Evolutionary conservation across 163 green algal species (phyloP).

Genomic region (Scenedesmus sp.): DNA sequence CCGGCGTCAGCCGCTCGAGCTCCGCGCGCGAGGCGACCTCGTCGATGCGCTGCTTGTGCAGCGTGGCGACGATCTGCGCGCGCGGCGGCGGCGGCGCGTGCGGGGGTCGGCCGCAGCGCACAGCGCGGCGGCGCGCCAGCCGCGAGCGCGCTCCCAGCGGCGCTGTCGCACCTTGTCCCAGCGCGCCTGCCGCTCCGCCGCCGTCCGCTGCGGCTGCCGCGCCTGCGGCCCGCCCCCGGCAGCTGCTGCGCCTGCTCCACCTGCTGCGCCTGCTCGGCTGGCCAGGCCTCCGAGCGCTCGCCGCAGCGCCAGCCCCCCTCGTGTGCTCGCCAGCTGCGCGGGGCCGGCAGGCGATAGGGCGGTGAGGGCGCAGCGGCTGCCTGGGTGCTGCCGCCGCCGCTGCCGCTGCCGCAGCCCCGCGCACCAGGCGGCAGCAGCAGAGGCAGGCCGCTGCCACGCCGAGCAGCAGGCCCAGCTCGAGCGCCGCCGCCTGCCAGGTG

Average conservation of each 20-base stretch:
- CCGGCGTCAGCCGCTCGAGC: not conserved
- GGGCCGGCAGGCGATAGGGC: not conserved
- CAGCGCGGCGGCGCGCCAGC: not conserved
- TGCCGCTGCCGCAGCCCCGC: too few relatives aligned
- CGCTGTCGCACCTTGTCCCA: constrained; percentile 26
- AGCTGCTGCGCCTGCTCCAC: not conserved
- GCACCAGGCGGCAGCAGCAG: not conserved
- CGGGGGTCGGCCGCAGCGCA: not conserved
- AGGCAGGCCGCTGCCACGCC: not conserved
- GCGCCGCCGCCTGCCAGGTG: not conserved
- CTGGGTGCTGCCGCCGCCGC: not conserved
- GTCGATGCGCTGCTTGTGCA: constrained; percentile 28
- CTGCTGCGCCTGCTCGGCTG: too few relatives aligned
- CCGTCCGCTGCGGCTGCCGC: constrained; percentile 18
- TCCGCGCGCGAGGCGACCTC: not conserved
- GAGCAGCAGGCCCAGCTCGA: not conserved
- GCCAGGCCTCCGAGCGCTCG: not conserved
- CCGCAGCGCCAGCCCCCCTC: not conserved
- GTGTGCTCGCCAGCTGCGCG: constrained; percentile 1
- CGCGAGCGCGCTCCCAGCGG: too few relatives aligned
- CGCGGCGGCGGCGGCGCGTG: not conserved
- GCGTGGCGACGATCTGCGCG: constrained; percentile 13
- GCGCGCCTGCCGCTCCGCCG: constrained; percentile 30
- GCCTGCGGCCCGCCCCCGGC: not conserved
- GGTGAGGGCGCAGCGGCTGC: not conserved